Evolutionary conservation across 495 filamentous ascomycete genomes (phyloP), one percentile per base, ranked within the genome.

Genomic region (Evansstolkia leycettana): DNA sequence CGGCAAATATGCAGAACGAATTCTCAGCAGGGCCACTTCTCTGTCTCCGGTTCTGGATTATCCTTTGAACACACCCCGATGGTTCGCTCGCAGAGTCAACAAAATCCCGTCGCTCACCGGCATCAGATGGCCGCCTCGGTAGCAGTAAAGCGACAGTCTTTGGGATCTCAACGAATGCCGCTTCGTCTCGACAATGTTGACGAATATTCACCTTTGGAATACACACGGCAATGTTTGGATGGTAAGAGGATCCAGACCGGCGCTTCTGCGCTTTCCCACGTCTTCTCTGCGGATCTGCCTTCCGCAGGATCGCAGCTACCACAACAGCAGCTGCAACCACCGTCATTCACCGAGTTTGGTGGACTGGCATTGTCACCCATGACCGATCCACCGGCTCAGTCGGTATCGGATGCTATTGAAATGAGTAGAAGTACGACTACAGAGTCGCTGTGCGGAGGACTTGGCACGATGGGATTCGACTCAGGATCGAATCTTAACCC

Each of bases 401-500:
- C 52, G 18, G 15, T 42, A 14, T 26, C 39, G 13, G 31, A 42
- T 10, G 55, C 60, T 11, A 42, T 56, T 15, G 53, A 57, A 17
- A 70, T 72, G 67, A 67, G 54, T 18, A 55, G 67, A 35, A 64
- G 57, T 37, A 55, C 50, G 11, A 67, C 57, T 6, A 57, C 60
- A 29, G 64, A 64, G 31, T 61, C 61, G 17, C 45, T 70, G 24
- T 63, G 58, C 33, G 55, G 58, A 37, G 57, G 50, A n/a, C 47
- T 70, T 31, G 53, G 53, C 38, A 64, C 59, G 52, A 54, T 70
- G 45, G 49, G 55, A 38, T 56, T 69, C 34, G 53, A 63, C 33
- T 61, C 58, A 7, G 58, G 49, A 36, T 47, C 57, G 32, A 58
- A 57, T 50, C 40, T 60, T 33, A 54, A 58, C 27, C 30, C 47